These are phyloP conservation scores for Boletellus sp. DNA, from an alignment of 768 basidiomycete genomes.

Conservation along the genomic window DNA sequence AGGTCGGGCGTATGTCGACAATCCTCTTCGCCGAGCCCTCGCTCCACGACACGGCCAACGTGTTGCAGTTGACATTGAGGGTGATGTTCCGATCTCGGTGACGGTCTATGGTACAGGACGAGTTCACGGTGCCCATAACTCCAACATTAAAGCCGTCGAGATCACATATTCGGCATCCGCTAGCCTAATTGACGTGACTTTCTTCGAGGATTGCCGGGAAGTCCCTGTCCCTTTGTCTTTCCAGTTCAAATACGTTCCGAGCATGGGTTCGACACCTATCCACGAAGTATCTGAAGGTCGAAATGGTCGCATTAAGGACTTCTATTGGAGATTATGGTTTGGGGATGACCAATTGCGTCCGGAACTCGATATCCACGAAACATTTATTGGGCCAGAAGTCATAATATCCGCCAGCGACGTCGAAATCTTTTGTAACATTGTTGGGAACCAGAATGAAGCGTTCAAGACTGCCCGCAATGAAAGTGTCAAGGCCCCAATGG, in stretches of 20 bases:
- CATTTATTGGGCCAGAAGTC: slow-evolving; percentile 84
- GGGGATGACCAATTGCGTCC: slow-evolving; percentile 80
- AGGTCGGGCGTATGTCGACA: slow-evolving; percentile 80
- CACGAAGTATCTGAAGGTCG: slow-evolving; percentile 83
- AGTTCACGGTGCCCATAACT: slow-evolving; percentile 69
- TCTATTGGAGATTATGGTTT: slow-evolving; percentile 99
- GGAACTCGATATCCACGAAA: slow-evolving; percentile 73
- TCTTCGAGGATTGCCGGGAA: slow-evolving; percentile 80
- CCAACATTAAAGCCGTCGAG: slow-evolving; percentile 79
- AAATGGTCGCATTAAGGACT: slow-evolving; percentile 90
- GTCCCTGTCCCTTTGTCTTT: slow-evolving; percentile 76
- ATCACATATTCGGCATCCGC: slow-evolving; percentile 54
- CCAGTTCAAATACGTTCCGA: slow-evolving; percentile 82
- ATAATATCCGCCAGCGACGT: slow-evolving; percentile 72
- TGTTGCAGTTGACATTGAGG: slow-evolving; percentile 55
- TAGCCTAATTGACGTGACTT: slow-evolving; percentile 60
- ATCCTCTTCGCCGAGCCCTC: slow-evolving; percentile 85
- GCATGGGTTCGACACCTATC: slow-evolving; percentile 86
- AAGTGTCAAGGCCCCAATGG: slow-evolving; percentile 87
- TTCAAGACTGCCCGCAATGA: slow-evolving; percentile 78
- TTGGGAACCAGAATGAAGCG: slow-evolving; percentile 88
- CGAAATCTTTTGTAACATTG: slow-evolving; percentile 86
- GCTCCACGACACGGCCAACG: slow-evolving; percentile 78
- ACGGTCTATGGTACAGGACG: slow-evolving; percentile 75
- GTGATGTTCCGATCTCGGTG: slow-evolving; percentile 52